Evolutionary conservation across 192 early-diverging fungal species (phyloP).

Genomic region (Gaertneriomyces sp.): DNA sequence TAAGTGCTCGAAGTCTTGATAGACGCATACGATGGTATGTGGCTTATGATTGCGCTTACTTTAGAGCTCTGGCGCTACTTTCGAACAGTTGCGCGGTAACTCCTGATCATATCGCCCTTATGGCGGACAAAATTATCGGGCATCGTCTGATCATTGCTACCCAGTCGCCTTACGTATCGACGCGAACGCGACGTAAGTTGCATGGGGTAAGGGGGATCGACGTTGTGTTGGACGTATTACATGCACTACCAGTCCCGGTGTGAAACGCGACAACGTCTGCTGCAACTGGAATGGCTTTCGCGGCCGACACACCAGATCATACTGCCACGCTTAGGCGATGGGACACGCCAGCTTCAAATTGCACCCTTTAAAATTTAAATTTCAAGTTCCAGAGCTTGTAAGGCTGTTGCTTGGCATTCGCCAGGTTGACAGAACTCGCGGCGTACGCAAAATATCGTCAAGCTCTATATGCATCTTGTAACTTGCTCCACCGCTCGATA

Average conservation of each 20-base stretch:
- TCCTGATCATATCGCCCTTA: constrained; percentile 18
- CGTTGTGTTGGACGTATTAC: constrained; percentile 16
- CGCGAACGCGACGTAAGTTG: not conserved
- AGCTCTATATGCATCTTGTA: too few relatives aligned
- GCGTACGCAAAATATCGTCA: too few relatives aligned
- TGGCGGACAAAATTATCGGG: constrained; percentile 21
- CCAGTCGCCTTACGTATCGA: constrained; percentile 8
- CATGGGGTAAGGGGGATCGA: constrained; percentile 8
- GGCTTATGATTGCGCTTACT: not conserved
- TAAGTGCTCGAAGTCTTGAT: not conserved
- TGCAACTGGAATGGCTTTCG: too few relatives aligned
- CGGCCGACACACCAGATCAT: too few relatives aligned
- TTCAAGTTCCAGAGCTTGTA: too few relatives aligned
- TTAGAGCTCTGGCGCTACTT: constrained; percentile 13
- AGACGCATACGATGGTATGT: not conserved
- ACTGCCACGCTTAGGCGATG: too few relatives aligned
- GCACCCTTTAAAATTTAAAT: too few relatives aligned
- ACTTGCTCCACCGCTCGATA: too few relatives aligned
- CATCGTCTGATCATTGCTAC: constrained; percentile 12
- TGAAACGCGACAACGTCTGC: not conserved
- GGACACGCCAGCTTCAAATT: too few relatives aligned
- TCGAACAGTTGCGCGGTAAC: constrained; percentile 7
- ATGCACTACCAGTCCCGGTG: constrained; percentile 14
- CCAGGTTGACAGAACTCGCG: too few relatives aligned
- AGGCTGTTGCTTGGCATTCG: too few relatives aligned